These are phyloP conservation scores for Lonicera japonica DNA, from an alignment of 129 eudicot genomes.

Conservation along the genomic window DNA sequence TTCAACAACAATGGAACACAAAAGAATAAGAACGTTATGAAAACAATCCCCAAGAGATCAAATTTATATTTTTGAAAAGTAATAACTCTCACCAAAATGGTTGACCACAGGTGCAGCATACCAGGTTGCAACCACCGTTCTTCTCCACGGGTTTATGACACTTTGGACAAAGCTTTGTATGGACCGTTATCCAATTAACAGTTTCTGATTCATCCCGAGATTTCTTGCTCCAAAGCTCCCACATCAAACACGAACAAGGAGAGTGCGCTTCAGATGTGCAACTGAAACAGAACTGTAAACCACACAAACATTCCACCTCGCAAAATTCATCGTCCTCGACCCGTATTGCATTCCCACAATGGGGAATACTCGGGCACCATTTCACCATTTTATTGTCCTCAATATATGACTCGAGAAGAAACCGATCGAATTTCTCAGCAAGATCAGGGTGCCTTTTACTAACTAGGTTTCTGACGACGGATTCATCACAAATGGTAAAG, in stretches of 20 bases:
- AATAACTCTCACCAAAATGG: conserved; percentile 41
- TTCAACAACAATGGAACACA: neutral
- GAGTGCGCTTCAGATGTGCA: conserved; percentile 51
- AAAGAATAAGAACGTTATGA: neutral
- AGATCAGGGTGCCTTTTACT: conserved; percentile 34
- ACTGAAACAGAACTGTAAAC: conserved; percentile 54
- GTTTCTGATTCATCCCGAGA: conserved; percentile 50
- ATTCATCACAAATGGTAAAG: conserved; percentile 45
- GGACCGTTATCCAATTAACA: conserved; percentile 54
- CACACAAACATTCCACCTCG: conserved; percentile 57
- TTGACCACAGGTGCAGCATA: conserved; percentile 55
- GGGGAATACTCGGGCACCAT: conserved; percentile 59
- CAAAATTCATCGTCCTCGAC: conserved; percentile 48
- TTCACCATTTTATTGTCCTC: conserved; percentile 60
- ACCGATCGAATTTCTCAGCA: conserved; percentile 56
- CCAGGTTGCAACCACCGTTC: conserved; percentile 64
- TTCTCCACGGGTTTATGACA: conserved; percentile 64
- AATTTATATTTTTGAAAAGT: neutral
- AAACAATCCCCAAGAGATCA: neutral
- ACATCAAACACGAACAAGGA: conserved; percentile 58
- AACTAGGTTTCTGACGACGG: conserved; percentile 35
- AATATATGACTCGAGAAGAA: conserved; percentile 50
- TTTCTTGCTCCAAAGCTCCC: conserved; percentile 51
- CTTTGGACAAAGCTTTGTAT: conserved; percentile 57
- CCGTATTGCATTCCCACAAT: conserved; percentile 58